Evolutionary conservation across 1,284 basidiomycete genomes (phyloP).

Genomic region (Dichomitus squalens): DNA sequence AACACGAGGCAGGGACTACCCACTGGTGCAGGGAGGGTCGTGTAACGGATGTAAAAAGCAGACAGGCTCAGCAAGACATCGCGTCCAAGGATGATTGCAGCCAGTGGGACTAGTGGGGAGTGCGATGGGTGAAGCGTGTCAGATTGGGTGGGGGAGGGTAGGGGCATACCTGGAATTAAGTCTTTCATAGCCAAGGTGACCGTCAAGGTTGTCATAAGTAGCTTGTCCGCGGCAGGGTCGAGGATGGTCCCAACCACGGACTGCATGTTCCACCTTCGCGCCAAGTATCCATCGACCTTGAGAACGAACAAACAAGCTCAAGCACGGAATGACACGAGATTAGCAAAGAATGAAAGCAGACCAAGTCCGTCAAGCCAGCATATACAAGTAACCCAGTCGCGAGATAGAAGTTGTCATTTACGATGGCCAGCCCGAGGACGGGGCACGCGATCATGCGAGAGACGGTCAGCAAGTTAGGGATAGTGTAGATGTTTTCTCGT

Average conservation of each 20-base stretch:
- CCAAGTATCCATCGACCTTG: conserved; percentile 90
- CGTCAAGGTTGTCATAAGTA: conserved; percentile 93
- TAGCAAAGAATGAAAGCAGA: conserved; percentile 42
- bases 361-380: conserved; percentile 90
- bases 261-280: conserved; percentile 82
- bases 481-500: conserved; percentile 92
- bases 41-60: conserved; percentile 94
- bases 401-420: conserved; percentile 79
- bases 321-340: conserved; percentile 7
- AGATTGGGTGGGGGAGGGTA: not conserved
- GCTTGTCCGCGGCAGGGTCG: conserved; percentile 97
- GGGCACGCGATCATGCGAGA: conserved; percentile 90
- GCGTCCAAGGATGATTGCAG: conserved; percentile 85
- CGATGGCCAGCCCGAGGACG: conserved; percentile 87
- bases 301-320: conserved; percentile 16
- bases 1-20: conserved; percentile 31
- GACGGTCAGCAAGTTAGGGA: conserved; percentile 90
- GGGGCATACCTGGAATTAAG: conserved; percentile 76
- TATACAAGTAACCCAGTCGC: conserved; percentile 86
- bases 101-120: conserved; percentile 69
- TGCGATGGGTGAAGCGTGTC: not conserved
- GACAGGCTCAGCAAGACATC: conserved; percentile 88
- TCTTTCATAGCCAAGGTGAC: conserved; percentile 84
- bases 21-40: conserved; percentile 86
- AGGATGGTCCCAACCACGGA: conserved; percentile 93